Conservation (phyloP, 768 basidiomycete genomes). For the Trichaptum fuscoviolaceum region DNA sequence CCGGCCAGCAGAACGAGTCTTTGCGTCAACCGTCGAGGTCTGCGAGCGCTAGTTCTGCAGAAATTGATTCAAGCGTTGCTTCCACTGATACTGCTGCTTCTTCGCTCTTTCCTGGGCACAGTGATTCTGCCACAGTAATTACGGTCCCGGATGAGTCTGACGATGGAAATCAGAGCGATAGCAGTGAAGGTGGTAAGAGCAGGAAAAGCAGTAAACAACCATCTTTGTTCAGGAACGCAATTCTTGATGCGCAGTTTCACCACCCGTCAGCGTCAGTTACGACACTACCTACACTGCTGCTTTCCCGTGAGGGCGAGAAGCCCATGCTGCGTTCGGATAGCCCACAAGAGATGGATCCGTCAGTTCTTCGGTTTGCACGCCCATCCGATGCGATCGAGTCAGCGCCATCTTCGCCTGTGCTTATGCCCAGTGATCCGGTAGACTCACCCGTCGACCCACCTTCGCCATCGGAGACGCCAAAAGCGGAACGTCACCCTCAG, state of each 20-base stretch:
- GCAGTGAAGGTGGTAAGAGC: not conserved
- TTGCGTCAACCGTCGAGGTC: slow-evolving; percentile 2
- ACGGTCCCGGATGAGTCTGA: slow-evolving; percentile 9
- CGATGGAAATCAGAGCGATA: not conserved
- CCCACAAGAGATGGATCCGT: slow-evolving; percentile 61
- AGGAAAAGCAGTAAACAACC: slow-evolving; percentile 2
- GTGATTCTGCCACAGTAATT: slow-evolving; percentile 7
- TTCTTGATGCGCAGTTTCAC: slow-evolving; percentile 5
- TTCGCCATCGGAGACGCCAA: not conserved
- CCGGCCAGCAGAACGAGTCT: slow-evolving; percentile 8
- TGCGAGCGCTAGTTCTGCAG: slow-evolving; percentile 6
- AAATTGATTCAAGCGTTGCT: slow-evolving; percentile 8
- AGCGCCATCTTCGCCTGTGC: slow-evolving; percentile 33
- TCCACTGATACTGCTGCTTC: slow-evolving; percentile 13
- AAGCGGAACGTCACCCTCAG: not conserved
- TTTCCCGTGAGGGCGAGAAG: not conserved
- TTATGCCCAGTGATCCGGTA: not conserved
- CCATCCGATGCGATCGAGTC: slow-evolving; percentile 76
- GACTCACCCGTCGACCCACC: not conserved
- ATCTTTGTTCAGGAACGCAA: not conserved
- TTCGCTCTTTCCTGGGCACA: slow-evolving; percentile 10
- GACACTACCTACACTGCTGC: slow-evolving; percentile 29
- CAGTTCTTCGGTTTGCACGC: slow-evolving; percentile 70
- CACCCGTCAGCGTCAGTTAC: slow-evolving; percentile 23
- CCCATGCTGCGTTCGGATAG: slow-evolving; percentile 32